Evolutionary conservation across 805 yeast species (phyloP).

Genomic region (Candida odintsovae): DNA sequence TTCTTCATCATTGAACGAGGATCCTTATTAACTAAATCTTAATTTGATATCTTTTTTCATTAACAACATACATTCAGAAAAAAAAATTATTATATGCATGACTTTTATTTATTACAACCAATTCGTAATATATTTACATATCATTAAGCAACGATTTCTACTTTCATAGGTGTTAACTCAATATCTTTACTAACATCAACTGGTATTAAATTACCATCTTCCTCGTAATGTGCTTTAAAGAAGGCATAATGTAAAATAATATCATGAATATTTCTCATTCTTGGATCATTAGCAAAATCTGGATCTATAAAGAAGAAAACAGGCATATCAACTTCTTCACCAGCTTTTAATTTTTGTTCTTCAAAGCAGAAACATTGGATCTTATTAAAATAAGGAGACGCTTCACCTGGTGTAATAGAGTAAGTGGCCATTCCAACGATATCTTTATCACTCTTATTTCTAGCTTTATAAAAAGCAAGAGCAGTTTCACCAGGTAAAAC

Average conservation of each 20-base stretch:
- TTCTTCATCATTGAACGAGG: too few relatives aligned
- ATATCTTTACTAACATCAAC: conserved; percentile 21
- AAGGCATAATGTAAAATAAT: conserved; percentile 89
- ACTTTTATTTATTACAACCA: too few relatives aligned
- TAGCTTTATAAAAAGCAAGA: conserved; percentile 89
- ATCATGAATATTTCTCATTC: conserved; percentile 86
- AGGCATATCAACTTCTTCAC: conserved; percentile 99
- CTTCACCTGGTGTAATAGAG: conserved; percentile 93
- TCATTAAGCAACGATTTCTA: conserved; percentile 3
- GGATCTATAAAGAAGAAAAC: conserved; percentile 96
- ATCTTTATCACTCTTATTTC: conserved; percentile 78
- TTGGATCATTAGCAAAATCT: conserved; percentile 88
- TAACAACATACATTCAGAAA: too few relatives aligned
- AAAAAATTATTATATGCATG: not conserved
- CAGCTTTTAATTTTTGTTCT: conserved; percentile 88
- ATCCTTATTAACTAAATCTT: too few relatives aligned
- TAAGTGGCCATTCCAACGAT: conserved; percentile 98
- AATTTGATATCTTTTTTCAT: too few relatives aligned
- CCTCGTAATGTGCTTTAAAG: conserved; percentile 53
- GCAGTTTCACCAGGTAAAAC: conserved; percentile 98
- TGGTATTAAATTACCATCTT: conserved; percentile 31
- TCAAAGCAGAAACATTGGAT: conserved; percentile 98
- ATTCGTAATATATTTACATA: not conserved
- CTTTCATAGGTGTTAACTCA: conserved; percentile 19
- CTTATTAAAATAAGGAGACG: conserved; percentile 93